Conservation (phyloP, 2,329 filamentous ascomycete species). For the Fusarium chlamydosporum region DNA sequence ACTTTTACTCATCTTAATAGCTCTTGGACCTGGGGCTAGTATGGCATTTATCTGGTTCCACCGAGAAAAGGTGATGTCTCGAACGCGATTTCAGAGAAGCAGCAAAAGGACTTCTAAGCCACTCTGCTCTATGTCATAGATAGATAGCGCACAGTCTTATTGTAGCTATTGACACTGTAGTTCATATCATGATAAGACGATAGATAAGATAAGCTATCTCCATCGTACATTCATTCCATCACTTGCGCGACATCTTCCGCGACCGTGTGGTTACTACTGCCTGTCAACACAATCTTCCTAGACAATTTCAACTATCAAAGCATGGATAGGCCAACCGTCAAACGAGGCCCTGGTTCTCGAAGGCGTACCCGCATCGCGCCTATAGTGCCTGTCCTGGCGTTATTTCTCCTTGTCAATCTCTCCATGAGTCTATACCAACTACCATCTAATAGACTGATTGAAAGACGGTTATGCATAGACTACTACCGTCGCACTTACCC, state of each 20-base stretch:
- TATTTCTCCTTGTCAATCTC: constrained; percentile 63
- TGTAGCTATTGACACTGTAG: background rate
- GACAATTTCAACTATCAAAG: background rate
- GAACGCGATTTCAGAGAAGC: background rate
- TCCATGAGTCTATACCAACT: constrained; percentile 64
- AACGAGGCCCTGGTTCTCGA: too few relatives aligned
- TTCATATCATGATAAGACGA: background rate
- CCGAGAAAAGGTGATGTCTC: background rate
- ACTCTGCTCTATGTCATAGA: too few relatives aligned
- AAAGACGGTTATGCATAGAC: constrained; percentile 64
- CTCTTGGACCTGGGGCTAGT: background rate
- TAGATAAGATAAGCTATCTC: background rate
- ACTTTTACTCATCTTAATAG: background rate
- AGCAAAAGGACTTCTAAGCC: background rate
- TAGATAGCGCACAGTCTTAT: background rate
- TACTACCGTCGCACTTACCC: constrained; percentile 63
- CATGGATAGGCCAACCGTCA: constrained; percentile 2
- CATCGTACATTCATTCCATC: background rate
- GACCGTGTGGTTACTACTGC: background rate
- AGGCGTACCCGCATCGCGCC: constrained; percentile 2
- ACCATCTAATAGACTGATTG: constrained; percentile 62
- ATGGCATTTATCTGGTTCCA: background rate
- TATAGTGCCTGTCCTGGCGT: constrained; percentile 52
- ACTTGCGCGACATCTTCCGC: background rate
- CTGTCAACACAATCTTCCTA: background rate